These are phyloP conservation scores for Cladosporium sp. DNA, from an alignment of 2,329 filamentous ascomycete genomes.

Conservation along the genomic window DNA sequence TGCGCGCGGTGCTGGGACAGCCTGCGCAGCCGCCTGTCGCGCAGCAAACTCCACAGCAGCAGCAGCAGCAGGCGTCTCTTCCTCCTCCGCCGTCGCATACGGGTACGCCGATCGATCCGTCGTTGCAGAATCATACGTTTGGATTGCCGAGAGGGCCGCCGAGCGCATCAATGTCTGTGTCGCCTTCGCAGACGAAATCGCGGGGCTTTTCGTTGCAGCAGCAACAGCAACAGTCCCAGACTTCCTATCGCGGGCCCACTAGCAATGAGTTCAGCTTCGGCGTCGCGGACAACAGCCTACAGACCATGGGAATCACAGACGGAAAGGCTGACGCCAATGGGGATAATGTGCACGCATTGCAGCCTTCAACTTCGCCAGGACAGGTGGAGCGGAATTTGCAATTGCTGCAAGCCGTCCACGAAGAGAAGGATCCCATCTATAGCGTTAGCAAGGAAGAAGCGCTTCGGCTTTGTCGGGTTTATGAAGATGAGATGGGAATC, in stretches of 20 bases:
- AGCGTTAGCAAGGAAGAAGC: conserved; percentile 76
- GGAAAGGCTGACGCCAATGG: conserved; percentile 3
- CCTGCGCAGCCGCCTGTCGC: conserved; percentile 25
- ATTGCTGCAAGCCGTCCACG: conserved; percentile 40
- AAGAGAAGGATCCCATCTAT: conserved; percentile 74
- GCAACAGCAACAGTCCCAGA: conserved; percentile 49
- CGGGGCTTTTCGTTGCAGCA: conserved; percentile 36
- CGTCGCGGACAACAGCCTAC: conserved; percentile 80
- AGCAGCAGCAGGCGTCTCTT: background rate
- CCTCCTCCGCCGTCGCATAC: conserved; percentile 19
- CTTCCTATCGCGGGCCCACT: conserved; percentile 78
- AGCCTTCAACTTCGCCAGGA: conserved; percentile 17
- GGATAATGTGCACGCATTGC: conserved; percentile 24
- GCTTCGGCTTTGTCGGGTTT: conserved; percentile 72
- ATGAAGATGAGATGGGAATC: conserved; percentile 86
- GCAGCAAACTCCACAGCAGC: conserved; percentile 21
- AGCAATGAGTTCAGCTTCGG: conserved; percentile 83
- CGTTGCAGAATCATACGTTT: conserved; percentile 29
- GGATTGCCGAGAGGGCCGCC: conserved; percentile 25
- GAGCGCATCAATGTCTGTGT: conserved; percentile 28
- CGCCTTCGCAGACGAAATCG: conserved; percentile 35
- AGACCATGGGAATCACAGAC: conserved; percentile 83
- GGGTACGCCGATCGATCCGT: conserved; percentile 38
- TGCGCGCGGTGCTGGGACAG: conserved; percentile 56
- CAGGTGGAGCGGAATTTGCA: conserved; percentile 22